Percentiles rank a stretch among this genome's conserved stretches.
Conservation (phyloP, 2,329 filamentous ascomycete species). For the Pleurostoma richardsiae region DNA sequence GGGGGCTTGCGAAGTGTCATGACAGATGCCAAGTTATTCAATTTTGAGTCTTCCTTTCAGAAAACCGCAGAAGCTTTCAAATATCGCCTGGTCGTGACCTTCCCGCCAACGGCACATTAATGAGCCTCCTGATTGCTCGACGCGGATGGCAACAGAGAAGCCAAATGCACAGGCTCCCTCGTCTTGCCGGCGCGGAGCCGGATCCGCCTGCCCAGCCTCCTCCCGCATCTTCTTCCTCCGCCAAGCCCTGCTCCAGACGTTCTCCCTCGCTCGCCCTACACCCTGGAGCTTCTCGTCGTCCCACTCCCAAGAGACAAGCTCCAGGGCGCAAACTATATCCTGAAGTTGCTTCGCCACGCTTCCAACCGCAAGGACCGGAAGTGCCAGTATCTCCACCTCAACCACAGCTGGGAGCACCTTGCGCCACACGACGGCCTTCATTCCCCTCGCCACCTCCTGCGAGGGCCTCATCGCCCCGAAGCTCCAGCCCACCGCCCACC, state of each 20-base stretch:
- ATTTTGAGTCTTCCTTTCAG: slow-evolving; percentile 42
- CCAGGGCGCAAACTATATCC: slow-evolving; percentile 46
- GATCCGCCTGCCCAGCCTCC: slow-evolving; percentile 13
- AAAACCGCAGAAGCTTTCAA: slow-evolving; percentile 85
- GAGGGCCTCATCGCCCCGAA: slow-evolving; percentile 63
- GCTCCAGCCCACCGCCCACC: slow-evolving; percentile 90
- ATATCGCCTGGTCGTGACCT: slow-evolving; percentile 67
- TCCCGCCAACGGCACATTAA: slow-evolving; percentile 66
- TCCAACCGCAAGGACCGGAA: slow-evolving; percentile 37
- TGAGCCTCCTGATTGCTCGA: slow-evolving; percentile 31
- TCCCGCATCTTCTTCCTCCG: slow-evolving; percentile 50
- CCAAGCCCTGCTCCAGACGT: slow-evolving; percentile 76
- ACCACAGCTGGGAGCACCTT: slow-evolving; percentile 37
- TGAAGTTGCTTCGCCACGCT: slow-evolving; percentile 28
- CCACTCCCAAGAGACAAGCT: slow-evolving; percentile 62
- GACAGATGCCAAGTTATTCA: neutral
- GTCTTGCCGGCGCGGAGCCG: slow-evolving; percentile 7
- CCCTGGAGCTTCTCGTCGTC: slow-evolving; percentile 47
- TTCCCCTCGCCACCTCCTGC: slow-evolving; percentile 36
- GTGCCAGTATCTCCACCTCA: slow-evolving; percentile 34
- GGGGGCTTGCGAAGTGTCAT: too few species aligned
- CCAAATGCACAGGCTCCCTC: slow-evolving; percentile 43
- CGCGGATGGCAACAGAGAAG: slow-evolving; percentile 49
- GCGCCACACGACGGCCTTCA: slow-evolving; percentile 31
- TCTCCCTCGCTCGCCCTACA: slow-evolving; percentile 58